Conservation (phyloP, 2,329 filamentous ascomycete genomes). For the Penicillium sp. region DNA sequence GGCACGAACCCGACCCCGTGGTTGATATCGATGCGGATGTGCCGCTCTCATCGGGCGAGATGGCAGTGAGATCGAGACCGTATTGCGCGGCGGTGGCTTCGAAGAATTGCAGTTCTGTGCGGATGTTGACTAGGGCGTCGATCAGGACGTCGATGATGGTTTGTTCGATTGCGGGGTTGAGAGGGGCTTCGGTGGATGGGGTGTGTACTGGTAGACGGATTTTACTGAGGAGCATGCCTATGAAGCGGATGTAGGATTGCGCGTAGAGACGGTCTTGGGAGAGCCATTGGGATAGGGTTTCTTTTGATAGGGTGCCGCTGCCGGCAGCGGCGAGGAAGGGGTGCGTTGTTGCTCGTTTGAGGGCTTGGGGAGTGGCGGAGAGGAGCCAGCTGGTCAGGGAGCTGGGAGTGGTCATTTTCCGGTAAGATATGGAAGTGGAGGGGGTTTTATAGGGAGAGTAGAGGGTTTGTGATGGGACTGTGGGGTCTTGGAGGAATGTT, state of each 20-base stretch:
- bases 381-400: constrained; percentile 63
- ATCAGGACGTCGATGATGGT: constrained; percentile 65
- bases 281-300: constrained; percentile 66
- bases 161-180: constrained; percentile 49
- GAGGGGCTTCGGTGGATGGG: constrained; percentile 36
- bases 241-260: constrained; percentile 69
- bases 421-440: too few species aligned
- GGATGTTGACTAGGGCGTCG: constrained; percentile 67
- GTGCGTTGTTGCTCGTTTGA: constrained; percentile 64
- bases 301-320: constrained; percentile 61
- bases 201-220: constrained; percentile 56
- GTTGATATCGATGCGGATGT: constrained; percentile 26
- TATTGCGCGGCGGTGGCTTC: constrained; percentile 65
- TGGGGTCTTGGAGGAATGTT: background rate
- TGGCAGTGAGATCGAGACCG: constrained; percentile 55
- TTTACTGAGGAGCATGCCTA: constrained; percentile 66
- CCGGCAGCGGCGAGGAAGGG: constrained; percentile 69
- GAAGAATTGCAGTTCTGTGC: constrained; percentile 70
- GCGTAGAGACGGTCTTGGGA: constrained; percentile 73
- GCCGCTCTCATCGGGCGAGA: constrained; percentile 42
- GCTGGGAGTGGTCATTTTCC: constrained; percentile 34
- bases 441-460: background rate
- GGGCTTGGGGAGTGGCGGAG: constrained; percentile 51
- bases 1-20: constrained; percentile 25
- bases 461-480: background rate